Conservation (phyloP, 2,329 filamentous ascomycete species). For the Cladosporium cucumerinum region DNA sequence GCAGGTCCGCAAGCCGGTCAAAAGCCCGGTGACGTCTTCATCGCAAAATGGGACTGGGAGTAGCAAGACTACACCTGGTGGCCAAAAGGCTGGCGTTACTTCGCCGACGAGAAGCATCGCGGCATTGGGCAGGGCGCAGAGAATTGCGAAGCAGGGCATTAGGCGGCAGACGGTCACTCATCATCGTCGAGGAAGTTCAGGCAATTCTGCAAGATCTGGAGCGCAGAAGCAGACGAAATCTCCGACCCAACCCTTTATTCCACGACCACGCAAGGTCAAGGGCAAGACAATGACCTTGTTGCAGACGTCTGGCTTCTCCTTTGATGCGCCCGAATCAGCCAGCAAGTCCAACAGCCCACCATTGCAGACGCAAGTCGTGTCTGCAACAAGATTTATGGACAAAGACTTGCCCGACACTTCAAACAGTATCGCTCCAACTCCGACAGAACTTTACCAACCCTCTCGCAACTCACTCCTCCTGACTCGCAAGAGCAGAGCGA, state of each 20-base stretch:
- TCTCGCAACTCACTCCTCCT: slow-evolving; percentile 6
- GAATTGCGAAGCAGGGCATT: slow-evolving; percentile 4
- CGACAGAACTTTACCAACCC: slow-evolving; percentile 24
- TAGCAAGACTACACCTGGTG: neutral
- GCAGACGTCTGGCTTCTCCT: slow-evolving; percentile 31
- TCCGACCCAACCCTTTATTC: neutral
- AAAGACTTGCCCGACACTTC: slow-evolving; percentile 27
- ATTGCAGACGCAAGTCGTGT: slow-evolving; percentile 22
- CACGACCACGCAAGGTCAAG: slow-evolving; percentile 18
- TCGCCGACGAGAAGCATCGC: neutral
- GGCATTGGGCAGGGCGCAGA: neutral
- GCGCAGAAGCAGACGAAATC: neutral
- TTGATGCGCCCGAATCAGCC: slow-evolving; percentile 17
- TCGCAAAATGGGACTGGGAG: slow-evolving; percentile 17
- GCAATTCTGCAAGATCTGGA: neutral
- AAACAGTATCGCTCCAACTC: slow-evolving; percentile 22
- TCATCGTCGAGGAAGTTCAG: slow-evolving; percentile 2
- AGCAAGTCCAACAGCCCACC: slow-evolving; percentile 9
- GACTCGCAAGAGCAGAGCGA: neutral
- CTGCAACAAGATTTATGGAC: slow-evolving; percentile 25
- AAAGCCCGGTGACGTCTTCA: slow-evolving; percentile 12
- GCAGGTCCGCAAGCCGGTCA: slow-evolving; percentile 9
- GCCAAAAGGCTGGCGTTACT: neutral
- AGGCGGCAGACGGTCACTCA: neutral
- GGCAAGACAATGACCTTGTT: slow-evolving; percentile 34